These are phyloP conservation scores for Anacardium occidentale DNA, from an alignment of 345 rosid genomes.

Conservation along the genomic window DNA sequence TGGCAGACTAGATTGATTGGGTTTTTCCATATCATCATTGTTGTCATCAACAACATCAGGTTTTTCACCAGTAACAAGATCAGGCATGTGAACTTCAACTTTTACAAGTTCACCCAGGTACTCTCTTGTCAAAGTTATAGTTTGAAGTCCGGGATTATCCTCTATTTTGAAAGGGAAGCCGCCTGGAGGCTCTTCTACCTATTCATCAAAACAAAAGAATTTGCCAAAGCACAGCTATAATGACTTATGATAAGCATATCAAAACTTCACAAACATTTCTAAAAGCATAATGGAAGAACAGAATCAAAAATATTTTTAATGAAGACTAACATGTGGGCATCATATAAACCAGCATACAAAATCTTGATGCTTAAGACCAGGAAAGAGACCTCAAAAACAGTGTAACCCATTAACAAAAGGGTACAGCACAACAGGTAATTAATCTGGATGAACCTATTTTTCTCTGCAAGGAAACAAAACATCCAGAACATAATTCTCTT, in stretches of 20 bases:
- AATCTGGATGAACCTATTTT: background rate
- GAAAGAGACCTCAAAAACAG: background rate
- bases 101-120: constrained; percentile 64
- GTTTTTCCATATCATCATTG: constrained; percentile 43
- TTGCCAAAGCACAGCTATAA: too few relatives aligned
- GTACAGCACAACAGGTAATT: too few relatives aligned
- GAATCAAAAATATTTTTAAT: too few relatives aligned
- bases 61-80: constrained; percentile 66
- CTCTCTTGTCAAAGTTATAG: constrained; percentile 56
- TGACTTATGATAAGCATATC: too few relatives aligned
- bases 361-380: background rate
- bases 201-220: background rate
- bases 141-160: constrained; percentile 66
- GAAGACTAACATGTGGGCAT: background rate
- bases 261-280: too few relatives aligned
- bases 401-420: too few relatives aligned
- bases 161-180: constrained; percentile 79
- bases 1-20: constrained; percentile 55
- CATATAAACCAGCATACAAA: background rate
- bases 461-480: background rate
- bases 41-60: constrained; percentile 35
- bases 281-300: too few relatives aligned
- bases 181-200: constrained; percentile 62
- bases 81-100: constrained; percentile 87
- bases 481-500: background rate